Evolutionary conservation across 345 rosid genomes (phyloP).

Genomic region (Lagerstroemia speciosa): DNA sequence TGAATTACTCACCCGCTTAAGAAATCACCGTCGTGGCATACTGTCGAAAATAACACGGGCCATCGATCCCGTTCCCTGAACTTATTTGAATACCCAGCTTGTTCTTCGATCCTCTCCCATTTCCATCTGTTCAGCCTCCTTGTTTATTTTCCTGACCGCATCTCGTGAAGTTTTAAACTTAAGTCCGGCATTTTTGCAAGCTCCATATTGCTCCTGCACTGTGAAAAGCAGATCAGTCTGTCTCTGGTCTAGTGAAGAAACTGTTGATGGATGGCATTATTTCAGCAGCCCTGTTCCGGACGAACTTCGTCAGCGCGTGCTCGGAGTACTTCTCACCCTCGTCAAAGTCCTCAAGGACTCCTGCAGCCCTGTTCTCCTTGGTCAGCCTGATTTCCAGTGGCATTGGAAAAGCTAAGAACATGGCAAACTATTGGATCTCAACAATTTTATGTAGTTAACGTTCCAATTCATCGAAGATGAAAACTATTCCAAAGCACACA

Average conservation of each 20-base stretch:
- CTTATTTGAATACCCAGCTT: too few species aligned
- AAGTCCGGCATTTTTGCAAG: background rate
- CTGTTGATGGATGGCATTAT: slow-evolving; percentile 86
- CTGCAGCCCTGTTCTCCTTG: slow-evolving; percentile 88
- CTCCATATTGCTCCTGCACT: background rate
- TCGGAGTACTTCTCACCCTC: slow-evolving; percentile 84
- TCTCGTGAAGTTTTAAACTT: background rate
- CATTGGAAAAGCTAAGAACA: background rate
- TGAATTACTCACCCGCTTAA: too few species aligned
- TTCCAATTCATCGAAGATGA: background rate
- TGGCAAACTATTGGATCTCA: too few species aligned
- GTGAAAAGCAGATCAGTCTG: slow-evolving; percentile 9
- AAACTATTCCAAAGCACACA: background rate
- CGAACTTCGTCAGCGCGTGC: slow-evolving; percentile 61
- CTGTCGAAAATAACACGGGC: too few species aligned
- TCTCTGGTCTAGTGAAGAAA: slow-evolving; percentile 78
- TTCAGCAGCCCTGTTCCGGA: slow-evolving; percentile 61
- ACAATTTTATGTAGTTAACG: background rate
- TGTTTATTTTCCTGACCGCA: background rate
- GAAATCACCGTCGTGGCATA: too few species aligned
- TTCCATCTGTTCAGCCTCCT: too few species aligned
- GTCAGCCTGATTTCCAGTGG: slow-evolving; percentile 37
- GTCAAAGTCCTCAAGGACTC: slow-evolving; percentile 68
- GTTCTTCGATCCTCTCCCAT: too few species aligned
- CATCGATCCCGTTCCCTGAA: too few species aligned